A percentile compares a stretch with the other conserved stretches of the same genome.
Conservation (phyloP, 805 yeast species). For the Clavispora vitiphila region DNA sequence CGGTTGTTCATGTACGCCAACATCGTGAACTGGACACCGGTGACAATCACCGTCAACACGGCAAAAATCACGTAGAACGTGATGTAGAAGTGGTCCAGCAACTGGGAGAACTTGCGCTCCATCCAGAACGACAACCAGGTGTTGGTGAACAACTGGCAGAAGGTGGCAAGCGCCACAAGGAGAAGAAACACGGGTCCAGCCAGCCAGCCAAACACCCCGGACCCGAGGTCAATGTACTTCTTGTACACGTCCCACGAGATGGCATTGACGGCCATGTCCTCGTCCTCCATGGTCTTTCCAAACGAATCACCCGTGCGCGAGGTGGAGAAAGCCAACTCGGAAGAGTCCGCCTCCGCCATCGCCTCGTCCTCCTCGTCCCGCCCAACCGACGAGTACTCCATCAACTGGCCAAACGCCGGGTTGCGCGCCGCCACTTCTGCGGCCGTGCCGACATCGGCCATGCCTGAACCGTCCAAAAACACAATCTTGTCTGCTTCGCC, state of each 20-base stretch:
- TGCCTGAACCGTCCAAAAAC: constrained; percentile 38
- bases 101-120: constrained; percentile 26
- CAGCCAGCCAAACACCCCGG: constrained; percentile 31
- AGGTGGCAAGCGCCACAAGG: constrained; percentile 31
- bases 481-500: constrained; percentile 35
- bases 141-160: constrained; percentile 38
- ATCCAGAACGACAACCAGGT: constrained; percentile 44
- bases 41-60: constrained; percentile 33
- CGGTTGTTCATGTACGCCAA: constrained; percentile 39
- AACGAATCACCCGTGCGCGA: not conserved
- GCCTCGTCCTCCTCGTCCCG: constrained; percentile 22
- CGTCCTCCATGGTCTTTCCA: constrained; percentile 33
- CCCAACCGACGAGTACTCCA: constrained; percentile 38
- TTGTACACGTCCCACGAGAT: constrained; percentile 36
- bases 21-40: constrained; percentile 36
- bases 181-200: constrained; percentile 32
- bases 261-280: constrained; percentile 35
- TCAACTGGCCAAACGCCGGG: constrained; percentile 44
- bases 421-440: constrained; percentile 32
- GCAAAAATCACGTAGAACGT: constrained; percentile 32
- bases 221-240: constrained; percentile 32
- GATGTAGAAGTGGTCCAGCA: constrained; percentile 30
- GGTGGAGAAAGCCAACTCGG: not conserved
- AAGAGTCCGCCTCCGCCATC: constrained; percentile 20
- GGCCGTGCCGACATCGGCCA: constrained; percentile 34